phyloP scores from a whole-genome alignment of 2,329 filamentous ascomycete genomes.

The Beauveria caledonica region DNA sequence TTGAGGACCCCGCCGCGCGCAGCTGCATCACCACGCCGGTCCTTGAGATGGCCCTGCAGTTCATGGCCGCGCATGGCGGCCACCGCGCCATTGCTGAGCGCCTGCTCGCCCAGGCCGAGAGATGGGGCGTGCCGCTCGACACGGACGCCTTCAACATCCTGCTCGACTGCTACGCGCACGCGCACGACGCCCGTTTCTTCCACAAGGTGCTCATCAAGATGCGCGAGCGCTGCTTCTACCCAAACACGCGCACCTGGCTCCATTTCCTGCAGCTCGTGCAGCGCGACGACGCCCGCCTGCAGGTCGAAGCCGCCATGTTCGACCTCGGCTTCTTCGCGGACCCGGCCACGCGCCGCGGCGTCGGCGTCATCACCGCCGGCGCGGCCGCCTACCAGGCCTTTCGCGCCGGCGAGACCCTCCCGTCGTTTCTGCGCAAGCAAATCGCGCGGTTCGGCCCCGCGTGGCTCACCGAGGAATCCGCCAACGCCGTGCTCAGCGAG shows the following conservation, averaged over 20 bases:
- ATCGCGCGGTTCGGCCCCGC: slow-evolving; percentile 34
- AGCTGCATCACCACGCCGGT: slow-evolving; percentile 29
- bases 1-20: slow-evolving; percentile 28
- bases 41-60: slow-evolving; percentile 37
- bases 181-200: slow-evolving; percentile 34
- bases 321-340: slow-evolving; percentile 34
- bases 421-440: slow-evolving; percentile 33
- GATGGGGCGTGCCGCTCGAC: slow-evolving; percentile 33
- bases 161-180: slow-evolving; percentile 31
- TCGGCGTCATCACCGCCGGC: slow-evolving; percentile 35
- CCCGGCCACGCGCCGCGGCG: slow-evolving; percentile 24
- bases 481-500: slow-evolving; percentile 33
- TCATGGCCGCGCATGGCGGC: slow-evolving; percentile 29
- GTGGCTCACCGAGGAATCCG: slow-evolving; percentile 33
- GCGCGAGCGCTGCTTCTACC: slow-evolving; percentile 28
- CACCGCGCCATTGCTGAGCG: slow-evolving; percentile 25
- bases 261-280: slow-evolving; percentile 46
- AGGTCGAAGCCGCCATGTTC: slow-evolving; percentile 39
- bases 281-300: slow-evolving; percentile 45
- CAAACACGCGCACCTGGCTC: slow-evolving; percentile 40
- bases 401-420: slow-evolving; percentile 24
- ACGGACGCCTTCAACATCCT: slow-evolving; percentile 41
- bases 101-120: slow-evolving; percentile 30
- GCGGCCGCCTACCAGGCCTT: slow-evolving; percentile 36
- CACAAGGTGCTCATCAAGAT: slow-evolving; percentile 32